Evolutionary conservation across 2,329 filamentous ascomycete genomes (phyloP), one percentile per base, ranked within the genome.

Genomic region (Curvularia sp.): DNA sequence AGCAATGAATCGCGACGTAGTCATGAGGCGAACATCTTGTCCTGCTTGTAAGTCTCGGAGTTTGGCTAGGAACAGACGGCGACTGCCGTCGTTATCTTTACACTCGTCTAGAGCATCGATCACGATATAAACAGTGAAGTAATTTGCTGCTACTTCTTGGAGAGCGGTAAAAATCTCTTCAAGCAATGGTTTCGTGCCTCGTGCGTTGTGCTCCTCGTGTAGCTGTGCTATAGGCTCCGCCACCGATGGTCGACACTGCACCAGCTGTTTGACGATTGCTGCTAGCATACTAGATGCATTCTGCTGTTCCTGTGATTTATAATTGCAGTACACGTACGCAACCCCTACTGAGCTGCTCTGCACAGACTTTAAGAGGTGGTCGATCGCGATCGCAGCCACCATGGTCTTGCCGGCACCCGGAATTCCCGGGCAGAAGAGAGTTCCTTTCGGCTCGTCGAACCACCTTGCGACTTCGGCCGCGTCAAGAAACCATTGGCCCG

Each of bases 351-450:
- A 0, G 15, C 76, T 60, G 1, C 68, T 57, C 0, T 53, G 10
- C 38, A 72, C 75, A 2, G 28, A 36, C 0, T 23, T 53, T 4
- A n/a, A 15, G 1, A 85, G 68, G 19, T 82, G 10, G 2, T 84
- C 72, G 0, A 84, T 61, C 0, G 80, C 74, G 8, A 78, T 75
- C 0, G 81, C 76, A 0, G 79, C 67, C 0, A 81, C 52, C 3
- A 82, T 80, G 0, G 81, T 84, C 65, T 84, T 85, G 1, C 82
- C 81, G 0, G 80, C 78, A 3, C 82, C 81, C 81, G 34, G 34
- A 36, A 36, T 36, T 36, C 34, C 34, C 5, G 34, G 34, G n/a
- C 34, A 36, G 15, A 36, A 83, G 0, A 85, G 59, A 0, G 70
- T 80, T 23, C 73, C 58, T 1, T 63, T 61, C 0, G 59, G 30